A percentile compares a stretch with the other conserved stretches of the same genome.
These are phyloP conservation scores for Sicyos edulis DNA, from an alignment of 306 rosid genomes.

Conservation along the genomic window DNA sequence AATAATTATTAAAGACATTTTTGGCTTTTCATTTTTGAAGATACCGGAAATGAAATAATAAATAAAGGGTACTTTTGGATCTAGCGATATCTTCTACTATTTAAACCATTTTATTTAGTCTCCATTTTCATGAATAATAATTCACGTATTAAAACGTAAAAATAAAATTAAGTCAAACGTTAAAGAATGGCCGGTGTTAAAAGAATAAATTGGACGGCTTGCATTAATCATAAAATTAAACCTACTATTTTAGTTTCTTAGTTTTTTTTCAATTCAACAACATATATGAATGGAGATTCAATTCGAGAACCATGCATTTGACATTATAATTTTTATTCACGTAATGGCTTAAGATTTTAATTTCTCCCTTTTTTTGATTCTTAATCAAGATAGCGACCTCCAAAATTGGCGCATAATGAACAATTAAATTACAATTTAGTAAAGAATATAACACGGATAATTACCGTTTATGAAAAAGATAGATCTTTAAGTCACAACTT, in stretches of 20 bases:
- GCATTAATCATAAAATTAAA: neutral
- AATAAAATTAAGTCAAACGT: neutral
- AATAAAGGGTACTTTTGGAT: neutral
- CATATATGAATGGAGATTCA: too few species aligned
- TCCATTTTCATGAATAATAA: neutral
- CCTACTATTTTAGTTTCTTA: neutral
- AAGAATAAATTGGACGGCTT: neutral
- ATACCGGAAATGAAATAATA: neutral
- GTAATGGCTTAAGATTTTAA: neutral
- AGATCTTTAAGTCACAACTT: neutral
- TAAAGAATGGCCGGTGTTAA: constrained; percentile 9
- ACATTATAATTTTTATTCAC: neutral
- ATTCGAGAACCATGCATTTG: too few species aligned
- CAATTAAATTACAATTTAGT: neutral
- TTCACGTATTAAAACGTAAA: neutral
- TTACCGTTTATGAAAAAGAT: neutral
- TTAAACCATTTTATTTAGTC: neutral
- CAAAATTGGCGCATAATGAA: neutral
- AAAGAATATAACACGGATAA: neutral
- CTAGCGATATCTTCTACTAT: neutral
- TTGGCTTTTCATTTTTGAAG: neutral
- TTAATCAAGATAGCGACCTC: neutral
- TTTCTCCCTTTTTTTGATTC: neutral
- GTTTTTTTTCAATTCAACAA: too few species aligned
- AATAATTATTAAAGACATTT: neutral